Conservation (phyloP, 345 rosid genomes). For the Aquilaria sinensis region DNA sequence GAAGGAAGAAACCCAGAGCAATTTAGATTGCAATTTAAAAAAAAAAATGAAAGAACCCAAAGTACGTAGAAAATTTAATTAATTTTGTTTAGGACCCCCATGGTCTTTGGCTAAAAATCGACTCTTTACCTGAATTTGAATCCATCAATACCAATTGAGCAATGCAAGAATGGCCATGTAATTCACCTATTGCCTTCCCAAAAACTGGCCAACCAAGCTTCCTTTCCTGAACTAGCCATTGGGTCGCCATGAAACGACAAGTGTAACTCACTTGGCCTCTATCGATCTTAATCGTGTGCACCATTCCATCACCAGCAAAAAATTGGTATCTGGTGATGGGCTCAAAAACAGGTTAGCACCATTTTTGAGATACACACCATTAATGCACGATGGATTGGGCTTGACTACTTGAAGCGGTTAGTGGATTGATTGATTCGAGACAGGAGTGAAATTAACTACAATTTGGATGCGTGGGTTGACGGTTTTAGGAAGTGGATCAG, state of each 20-base stretch:
- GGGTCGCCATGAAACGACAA: slow-evolving; percentile 82
- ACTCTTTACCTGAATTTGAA: too few relatives aligned
- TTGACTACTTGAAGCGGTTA: slow-evolving; percentile 49
- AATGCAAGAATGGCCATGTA: slow-evolving; percentile 16
- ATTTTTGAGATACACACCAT: slow-evolving; percentile 85
- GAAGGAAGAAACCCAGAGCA: too few relatives aligned
- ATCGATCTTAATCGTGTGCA: slow-evolving; percentile 48
- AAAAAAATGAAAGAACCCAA: too few relatives aligned
- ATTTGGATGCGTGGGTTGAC: slow-evolving; percentile 79
- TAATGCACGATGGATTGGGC: slow-evolving; percentile 62
- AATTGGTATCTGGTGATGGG: slow-evolving; percentile 87
- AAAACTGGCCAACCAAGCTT: slow-evolving; percentile 52
- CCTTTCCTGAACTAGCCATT: slow-evolving; percentile 48
- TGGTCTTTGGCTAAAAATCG: too few relatives aligned
- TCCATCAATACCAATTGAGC: too few relatives aligned
- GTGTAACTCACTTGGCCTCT: slow-evolving; percentile 49
- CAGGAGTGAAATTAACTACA: slow-evolving; percentile 87
- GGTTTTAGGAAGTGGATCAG: slow-evolving; percentile 68
- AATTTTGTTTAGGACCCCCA: too few relatives aligned
- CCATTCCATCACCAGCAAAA: slow-evolving; percentile 97
- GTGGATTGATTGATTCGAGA: slow-evolving; percentile 56
- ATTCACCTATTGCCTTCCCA: slow-evolving; percentile 84
- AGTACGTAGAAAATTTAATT: too few relatives aligned
- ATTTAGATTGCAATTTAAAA: too few relatives aligned
- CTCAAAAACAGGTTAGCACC: slow-evolving; percentile 90